Percentiles rank a stretch among this genome's conserved stretches.
Conservation (phyloP, 2,329 filamentous ascomycete species). For the Rhynchosporium secalis region DNA sequence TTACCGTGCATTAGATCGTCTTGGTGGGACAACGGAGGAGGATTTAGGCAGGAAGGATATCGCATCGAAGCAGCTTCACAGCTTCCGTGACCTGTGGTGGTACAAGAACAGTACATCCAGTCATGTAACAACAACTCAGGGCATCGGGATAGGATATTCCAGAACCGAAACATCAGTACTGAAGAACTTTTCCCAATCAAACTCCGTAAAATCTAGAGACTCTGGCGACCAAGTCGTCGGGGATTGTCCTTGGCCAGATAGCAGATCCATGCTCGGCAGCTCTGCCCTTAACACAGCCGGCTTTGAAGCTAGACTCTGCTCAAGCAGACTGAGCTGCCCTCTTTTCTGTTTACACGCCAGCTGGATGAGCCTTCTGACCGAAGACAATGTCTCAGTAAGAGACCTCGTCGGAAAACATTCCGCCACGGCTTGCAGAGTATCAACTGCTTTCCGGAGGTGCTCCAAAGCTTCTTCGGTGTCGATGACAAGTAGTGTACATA, state of each 20-base stretch:
- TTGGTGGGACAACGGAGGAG: too few species aligned
- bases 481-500: constrained; percentile 13
- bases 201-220: constrained; percentile 9
- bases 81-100: too few species aligned
- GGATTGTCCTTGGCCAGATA: not conserved
- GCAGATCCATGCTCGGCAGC: not conserved
- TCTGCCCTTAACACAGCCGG: not conserved
- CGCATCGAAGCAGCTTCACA: too few species aligned
- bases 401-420: constrained; percentile 12
- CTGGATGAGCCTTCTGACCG: constrained; percentile 8
- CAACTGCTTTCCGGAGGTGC: constrained; percentile 6
- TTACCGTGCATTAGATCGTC: too few species aligned
- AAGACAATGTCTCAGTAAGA: constrained; percentile 9
- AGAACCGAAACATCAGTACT: constrained; percentile 12
- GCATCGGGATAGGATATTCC: constrained; percentile 13
- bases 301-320: constrained; percentile 7
- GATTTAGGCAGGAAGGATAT: too few species aligned
- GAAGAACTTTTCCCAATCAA: constrained; percentile 16
- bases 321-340: constrained; percentile 12
- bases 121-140: not conserved
- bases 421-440: constrained; percentile 12
- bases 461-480: constrained; percentile 13
- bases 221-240: constrained; percentile 1
- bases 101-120: too few species aligned
- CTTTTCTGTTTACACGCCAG: constrained; percentile 14